Evolutionary conservation across 2,329 filamentous ascomycete species (phyloP).

Genomic region (Colletotrichum tanaceti): DNA sequence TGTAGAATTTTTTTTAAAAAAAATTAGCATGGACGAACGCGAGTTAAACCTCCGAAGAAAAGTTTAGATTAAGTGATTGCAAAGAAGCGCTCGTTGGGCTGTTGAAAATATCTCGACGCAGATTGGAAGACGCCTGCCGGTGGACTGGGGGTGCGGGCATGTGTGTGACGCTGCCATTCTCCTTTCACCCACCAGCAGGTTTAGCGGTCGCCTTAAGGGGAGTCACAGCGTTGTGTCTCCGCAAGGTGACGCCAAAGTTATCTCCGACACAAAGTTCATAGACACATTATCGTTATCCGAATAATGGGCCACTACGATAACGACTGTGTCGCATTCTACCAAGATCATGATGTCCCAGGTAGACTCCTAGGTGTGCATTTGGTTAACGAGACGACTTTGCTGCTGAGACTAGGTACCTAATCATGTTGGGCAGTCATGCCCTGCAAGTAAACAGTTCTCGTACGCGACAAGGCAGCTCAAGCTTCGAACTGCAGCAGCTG

Average conservation of each 20-base stretch:
- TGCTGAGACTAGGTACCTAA: no score
- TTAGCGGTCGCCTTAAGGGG: slow-evolving; percentile 4
- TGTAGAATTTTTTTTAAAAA: no score
- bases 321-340: no score
- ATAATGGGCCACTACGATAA: no score
- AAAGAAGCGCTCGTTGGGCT: neutral
- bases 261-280: neutral
- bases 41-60: no score
- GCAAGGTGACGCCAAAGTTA: slow-evolving; percentile 4
- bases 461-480: neutral
- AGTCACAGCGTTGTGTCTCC: slow-evolving; percentile 3
- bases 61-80: neutral
- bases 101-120: slow-evolving; percentile 32
- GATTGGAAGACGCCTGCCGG: slow-evolving; percentile 25
- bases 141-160: neutral
- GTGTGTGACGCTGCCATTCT: slow-evolving; percentile 9
- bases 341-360: no score
- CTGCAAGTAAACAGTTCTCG: no score
- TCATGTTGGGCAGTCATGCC: no score
- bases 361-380: no score
- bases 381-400: no score
- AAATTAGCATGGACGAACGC: no score
- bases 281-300: no score
- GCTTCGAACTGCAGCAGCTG: neutral
- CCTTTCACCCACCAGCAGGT: neutral